Evolutionary conservation across 1,139 yeast species (phyloP).

Genomic region (Candida sp.): DNA sequence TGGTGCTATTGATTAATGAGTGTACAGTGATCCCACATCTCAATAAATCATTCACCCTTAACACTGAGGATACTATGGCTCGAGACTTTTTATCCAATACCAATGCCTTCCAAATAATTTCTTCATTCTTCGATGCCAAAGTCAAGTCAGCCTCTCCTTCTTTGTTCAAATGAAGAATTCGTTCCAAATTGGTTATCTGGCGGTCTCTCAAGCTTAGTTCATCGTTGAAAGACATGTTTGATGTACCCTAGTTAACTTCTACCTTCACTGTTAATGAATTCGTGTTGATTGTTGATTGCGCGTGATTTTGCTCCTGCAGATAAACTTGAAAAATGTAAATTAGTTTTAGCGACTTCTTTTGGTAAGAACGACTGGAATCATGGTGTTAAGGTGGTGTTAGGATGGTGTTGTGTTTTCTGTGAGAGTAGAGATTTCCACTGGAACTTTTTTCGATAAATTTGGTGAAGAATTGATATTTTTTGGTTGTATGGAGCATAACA

Average conservation of each 20-base stretch:
- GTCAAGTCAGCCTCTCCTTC: conserved; percentile 53
- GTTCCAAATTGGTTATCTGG: conserved; percentile 56
- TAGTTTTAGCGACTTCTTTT: too few relatives aligned
- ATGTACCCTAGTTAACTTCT: not conserved
- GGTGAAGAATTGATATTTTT: too few relatives aligned
- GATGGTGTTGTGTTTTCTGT: too few relatives aligned
- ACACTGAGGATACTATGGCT: conserved; percentile 80
- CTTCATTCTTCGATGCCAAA: conserved; percentile 53
- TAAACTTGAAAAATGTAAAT: not conserved
- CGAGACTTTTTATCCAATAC: conserved; percentile 80
- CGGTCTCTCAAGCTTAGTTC: conserved; percentile 27
- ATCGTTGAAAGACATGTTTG: conserved; percentile 15
- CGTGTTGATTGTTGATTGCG: not conserved
- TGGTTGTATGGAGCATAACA: too few relatives aligned
- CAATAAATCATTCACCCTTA: conserved; percentile 86
- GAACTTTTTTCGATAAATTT: too few relatives aligned
- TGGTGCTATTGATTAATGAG: conserved; percentile 60
- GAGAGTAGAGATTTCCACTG: too few relatives aligned
- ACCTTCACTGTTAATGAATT: not conserved
- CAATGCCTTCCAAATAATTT: conserved; percentile 89
- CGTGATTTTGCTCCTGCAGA: not conserved
- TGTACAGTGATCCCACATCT: conserved; percentile 92
- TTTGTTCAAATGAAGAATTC: conserved; percentile 78
- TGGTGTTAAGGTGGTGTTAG: too few relatives aligned
- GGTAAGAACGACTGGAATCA: too few relatives aligned